A percentile compares a stretch with the other conserved stretches of the same genome.
Evolutionary conservation across 164 flowering plant genomes (phyloP).

Genomic region (Chimonanthus salicifolius): DNA sequence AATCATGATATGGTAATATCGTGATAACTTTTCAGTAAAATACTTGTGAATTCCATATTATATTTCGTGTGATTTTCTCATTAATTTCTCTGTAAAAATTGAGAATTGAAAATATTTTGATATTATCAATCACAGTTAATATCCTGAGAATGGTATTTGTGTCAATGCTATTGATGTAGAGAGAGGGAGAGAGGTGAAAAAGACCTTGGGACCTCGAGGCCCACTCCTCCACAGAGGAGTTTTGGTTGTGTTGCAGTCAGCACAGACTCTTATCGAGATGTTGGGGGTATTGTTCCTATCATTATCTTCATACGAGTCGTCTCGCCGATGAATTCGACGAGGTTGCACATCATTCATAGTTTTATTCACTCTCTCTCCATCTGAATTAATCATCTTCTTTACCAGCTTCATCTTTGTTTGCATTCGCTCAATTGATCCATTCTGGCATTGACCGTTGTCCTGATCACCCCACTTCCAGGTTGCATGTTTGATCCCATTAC

Average conservation of each 20-base stretch:
- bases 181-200: not conserved
- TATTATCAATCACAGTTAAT: not conserved
- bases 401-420: slow-evolving; percentile 58
- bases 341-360: not conserved
- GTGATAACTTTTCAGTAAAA: too few species aligned
- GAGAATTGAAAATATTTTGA: not conserved
- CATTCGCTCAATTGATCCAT: slow-evolving; percentile 38
- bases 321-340: not conserved
- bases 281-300: slow-evolving; percentile 6
- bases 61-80: too few species aligned
- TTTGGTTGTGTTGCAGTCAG: slow-evolving; percentile 25
- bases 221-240: slow-evolving; percentile 28
- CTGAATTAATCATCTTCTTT: slow-evolving; percentile 29
- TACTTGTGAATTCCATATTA: too few species aligned
- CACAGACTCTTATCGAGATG: slow-evolving; percentile 41
- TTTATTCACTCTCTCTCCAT: not conserved
- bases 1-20: too few species aligned
- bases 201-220: slow-evolving; percentile 68
- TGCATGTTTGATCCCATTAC: slow-evolving; percentile 11
- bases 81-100: not conserved
- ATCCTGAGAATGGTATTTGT: not conserved
- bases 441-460: slow-evolving; percentile 7
- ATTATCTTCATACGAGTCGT: not conserved
- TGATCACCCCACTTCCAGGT: slow-evolving; percentile 22
- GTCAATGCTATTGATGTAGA: not conserved